Base-by-base conservation (phyloP, 2,329 filamentous ascomycete genomes). In the Exophiala xenobiotica region DNA sequence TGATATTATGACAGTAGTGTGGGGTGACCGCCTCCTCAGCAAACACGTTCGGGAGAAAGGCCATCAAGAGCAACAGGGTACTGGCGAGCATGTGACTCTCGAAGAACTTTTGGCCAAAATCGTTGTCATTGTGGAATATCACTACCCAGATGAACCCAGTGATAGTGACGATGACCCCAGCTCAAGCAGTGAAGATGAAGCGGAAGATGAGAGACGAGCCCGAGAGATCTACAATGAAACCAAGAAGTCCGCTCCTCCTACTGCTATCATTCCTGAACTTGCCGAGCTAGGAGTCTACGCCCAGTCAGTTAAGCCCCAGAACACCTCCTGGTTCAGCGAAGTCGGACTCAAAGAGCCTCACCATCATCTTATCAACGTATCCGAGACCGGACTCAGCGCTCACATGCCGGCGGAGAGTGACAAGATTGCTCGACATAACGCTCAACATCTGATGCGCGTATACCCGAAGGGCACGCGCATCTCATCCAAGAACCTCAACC, bases 281-380 rank as follows among this genome's bases (percentile, higher is more conserved):
- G 60, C 60, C 11, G 60, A 60, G n/a, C 46, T 62, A 16, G 60
- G 60, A 6, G 50, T 62, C 16, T 62, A 62, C 42, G 60, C 60
- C 26, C 60, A 62, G 33, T 62, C 60, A 12, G 52, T 60, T 33
- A 62, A 62, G 41, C 60, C 60, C 20, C 46, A 42, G 23, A 54
- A 62, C 52, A 56, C 59, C 33, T 53, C 58, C 5, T 62, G 60
- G 60, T 62, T 49, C 35, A 49, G 53, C 24, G 52, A 54, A 26
- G 56, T 37, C 16, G 50, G 52, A 4, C 51, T 61, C 19, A 46
- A 43, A 14, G 50, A 58, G 2, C 57, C 58, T 6, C 59, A 60
- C 26, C 48, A 60, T 41, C 59, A 57, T 14, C 53, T 60, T 33
- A 59, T 60, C 51, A 61, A 61, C 41, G 37, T 60, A 35, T 60